Evolutionary conservation across 129 eudicot species (phyloP).

Genomic region (Pseudognaphalium luteoalbum): DNA sequence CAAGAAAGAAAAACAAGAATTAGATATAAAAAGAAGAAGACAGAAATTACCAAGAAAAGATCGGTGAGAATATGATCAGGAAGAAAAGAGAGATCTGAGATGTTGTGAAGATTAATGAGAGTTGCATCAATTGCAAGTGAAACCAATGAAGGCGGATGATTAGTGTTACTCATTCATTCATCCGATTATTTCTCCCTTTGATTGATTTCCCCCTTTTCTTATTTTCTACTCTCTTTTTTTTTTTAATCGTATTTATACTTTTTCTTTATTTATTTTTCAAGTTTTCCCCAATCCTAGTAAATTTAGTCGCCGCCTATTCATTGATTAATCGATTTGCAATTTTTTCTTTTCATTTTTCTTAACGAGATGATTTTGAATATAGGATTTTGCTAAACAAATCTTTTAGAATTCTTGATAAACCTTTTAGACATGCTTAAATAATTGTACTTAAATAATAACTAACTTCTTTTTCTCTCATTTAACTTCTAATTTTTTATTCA

Average conservation of each 20-base stretch:
- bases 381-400: no score
- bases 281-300: background rate
- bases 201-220: background rate
- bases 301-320: background rate
- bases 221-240: background rate
- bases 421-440: no score
- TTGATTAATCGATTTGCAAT: no score
- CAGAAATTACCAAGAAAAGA: slow-evolving; percentile 54
- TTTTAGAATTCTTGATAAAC: no score
- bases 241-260: no score
- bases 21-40: background rate
- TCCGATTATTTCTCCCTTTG: slow-evolving; percentile 24
- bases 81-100: slow-evolving; percentile 70
- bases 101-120: slow-evolving; percentile 47
- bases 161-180: slow-evolving; percentile 51
- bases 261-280: background rate
- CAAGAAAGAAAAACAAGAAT: background rate
- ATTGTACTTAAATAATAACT: no score
- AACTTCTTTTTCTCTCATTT: no score
- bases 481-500: no score
- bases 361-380: no score
- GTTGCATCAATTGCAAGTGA: slow-evolving; percentile 74
- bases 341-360: no score
- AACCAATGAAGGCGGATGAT: slow-evolving; percentile 55
- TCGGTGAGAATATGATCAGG: slow-evolving; percentile 74